These are phyloP conservation scores for Trichophyton simii DNA, from an alignment of 2,329 filamentous ascomycete species.

Conservation along the genomic window DNA sequence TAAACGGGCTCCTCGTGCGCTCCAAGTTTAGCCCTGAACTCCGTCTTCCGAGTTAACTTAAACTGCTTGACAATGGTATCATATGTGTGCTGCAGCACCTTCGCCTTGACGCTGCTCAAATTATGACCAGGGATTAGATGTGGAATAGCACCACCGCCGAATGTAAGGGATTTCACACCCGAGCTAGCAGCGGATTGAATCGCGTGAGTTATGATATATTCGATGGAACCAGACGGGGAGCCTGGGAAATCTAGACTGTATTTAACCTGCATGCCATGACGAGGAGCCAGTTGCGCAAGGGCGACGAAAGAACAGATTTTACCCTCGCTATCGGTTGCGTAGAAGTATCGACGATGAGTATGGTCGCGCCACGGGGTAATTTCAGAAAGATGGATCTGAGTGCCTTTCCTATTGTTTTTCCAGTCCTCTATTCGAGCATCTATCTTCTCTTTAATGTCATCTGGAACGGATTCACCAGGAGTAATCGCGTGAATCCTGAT, in stretches of 20 bases:
- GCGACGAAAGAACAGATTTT: constrained; percentile 67
- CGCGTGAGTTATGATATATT: constrained; percentile 63
- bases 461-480: constrained; percentile 49
- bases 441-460: constrained; percentile 56
- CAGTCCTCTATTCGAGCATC: constrained; percentile 66
- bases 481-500: constrained; percentile 65
- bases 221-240: constrained; percentile 75
- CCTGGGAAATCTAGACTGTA: constrained; percentile 89
- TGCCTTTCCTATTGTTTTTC: constrained; percentile 67
- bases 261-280: constrained; percentile 86
- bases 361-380: constrained; percentile 78
- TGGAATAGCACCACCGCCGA: constrained; percentile 68
- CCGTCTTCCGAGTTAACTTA: constrained; percentile 68
- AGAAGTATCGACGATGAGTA: constrained; percentile 74
- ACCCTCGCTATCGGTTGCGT: constrained; percentile 60
- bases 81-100: constrained; percentile 72
- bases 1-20: constrained; percentile 72
- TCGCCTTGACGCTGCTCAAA: constrained; percentile 65
- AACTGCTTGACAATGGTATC: constrained; percentile 69
- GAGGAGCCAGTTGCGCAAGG: constrained; percentile 65
- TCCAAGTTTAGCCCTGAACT: constrained; percentile 85
- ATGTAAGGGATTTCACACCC: constrained; percentile 61
- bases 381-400: constrained; percentile 80
- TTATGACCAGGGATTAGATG: constrained; percentile 69
- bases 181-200: constrained; percentile 48